Percentiles rank a stretch among this genome's conserved stretches.
phyloP scores from a whole-genome alignment of 768 basidiomycete species.

The Leccinum obscurum region DNA sequence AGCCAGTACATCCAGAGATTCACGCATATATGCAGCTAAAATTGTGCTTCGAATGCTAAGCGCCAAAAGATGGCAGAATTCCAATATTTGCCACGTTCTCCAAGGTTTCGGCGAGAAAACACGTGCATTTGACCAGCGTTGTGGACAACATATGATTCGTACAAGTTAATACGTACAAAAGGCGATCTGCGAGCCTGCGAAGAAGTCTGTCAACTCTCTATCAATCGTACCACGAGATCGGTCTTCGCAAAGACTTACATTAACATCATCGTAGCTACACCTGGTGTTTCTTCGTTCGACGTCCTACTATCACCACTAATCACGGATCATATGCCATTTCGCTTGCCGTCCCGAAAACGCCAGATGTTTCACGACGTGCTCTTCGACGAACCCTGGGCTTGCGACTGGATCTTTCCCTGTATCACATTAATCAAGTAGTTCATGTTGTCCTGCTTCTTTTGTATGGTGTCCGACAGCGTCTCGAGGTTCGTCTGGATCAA shows the following conservation, averaged over 20 bases:
- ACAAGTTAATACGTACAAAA: not conserved
- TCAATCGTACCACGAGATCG: not conserved
- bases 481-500: constrained; percentile 85
- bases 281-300: not conserved
- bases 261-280: not conserved
- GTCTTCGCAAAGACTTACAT: not conserved
- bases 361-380: constrained; percentile 17
- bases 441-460: constrained; percentile 90
- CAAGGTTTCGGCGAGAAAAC: not conserved
- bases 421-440: constrained; percentile 71
- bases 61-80: not conserved
- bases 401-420: constrained; percentile 55
- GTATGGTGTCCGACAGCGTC: constrained; percentile 82
- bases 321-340: not conserved
- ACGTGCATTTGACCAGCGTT: not conserved
- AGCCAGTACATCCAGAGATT: not conserved
- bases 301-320: not conserved
- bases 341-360: not conserved
- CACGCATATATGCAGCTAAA: constrained; percentile 8
- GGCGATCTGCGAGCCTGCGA: not conserved
- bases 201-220: constrained; percentile 1
- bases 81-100: not conserved
- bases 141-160: not conserved
- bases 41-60: not conserved
- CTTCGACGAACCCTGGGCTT: constrained; percentile 22